phyloP scores from a whole-genome alignment of 495 filamentous ascomycete species.

The Penicillium verhagenii region DNA sequence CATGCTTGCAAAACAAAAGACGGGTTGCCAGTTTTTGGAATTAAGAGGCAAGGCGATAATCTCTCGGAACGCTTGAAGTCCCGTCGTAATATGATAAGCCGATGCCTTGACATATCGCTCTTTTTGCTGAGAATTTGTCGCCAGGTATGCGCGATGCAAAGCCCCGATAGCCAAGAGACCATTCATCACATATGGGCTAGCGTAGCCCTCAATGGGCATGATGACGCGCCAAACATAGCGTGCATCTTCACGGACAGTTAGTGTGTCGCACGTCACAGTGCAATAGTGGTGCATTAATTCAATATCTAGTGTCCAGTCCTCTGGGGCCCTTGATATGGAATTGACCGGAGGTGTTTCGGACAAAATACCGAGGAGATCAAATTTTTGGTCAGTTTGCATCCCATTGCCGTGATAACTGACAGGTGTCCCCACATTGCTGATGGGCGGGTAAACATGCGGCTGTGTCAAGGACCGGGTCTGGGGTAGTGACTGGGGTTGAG shows the following conservation, averaged over 20 bases:
- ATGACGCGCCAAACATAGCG: slow-evolving; percentile 33
- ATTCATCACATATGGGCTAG: slow-evolving; percentile 40
- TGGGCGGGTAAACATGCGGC: not conserved
- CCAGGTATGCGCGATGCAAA: slow-evolving; percentile 32
- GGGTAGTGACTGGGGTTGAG: slow-evolving; percentile 1
- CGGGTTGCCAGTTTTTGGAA: slow-evolving; percentile 34
- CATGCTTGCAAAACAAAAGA: slow-evolving; percentile 41
- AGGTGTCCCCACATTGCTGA: not conserved
- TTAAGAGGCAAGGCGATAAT: slow-evolving; percentile 28
- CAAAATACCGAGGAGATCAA: slow-evolving; percentile 12
- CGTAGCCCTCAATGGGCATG: slow-evolving; percentile 35
- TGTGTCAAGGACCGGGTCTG: not conserved
- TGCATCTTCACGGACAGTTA: slow-evolving; percentile 22
- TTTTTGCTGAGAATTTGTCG: slow-evolving; percentile 3
- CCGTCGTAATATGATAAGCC: slow-evolving; percentile 26
- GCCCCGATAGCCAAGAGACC: slow-evolving; percentile 41
- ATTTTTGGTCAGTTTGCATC: not conserved
- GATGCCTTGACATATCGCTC: slow-evolving; percentile 28
- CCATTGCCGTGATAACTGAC: not conserved
- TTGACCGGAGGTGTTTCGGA: slow-evolving; percentile 3
- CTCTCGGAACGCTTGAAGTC: slow-evolving; percentile 21
- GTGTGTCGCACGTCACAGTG: slow-evolving; percentile 25
- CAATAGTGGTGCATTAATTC: slow-evolving; percentile 38
- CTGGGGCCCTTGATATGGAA: not conserved
- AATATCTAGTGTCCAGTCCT: slow-evolving; percentile 27